Percentiles rank a stretch among this genome's conserved stretches.
phyloP scores from a whole-genome alignment of 1,284 basidiomycete species.

The Ceratobasidium sp. region DNA sequence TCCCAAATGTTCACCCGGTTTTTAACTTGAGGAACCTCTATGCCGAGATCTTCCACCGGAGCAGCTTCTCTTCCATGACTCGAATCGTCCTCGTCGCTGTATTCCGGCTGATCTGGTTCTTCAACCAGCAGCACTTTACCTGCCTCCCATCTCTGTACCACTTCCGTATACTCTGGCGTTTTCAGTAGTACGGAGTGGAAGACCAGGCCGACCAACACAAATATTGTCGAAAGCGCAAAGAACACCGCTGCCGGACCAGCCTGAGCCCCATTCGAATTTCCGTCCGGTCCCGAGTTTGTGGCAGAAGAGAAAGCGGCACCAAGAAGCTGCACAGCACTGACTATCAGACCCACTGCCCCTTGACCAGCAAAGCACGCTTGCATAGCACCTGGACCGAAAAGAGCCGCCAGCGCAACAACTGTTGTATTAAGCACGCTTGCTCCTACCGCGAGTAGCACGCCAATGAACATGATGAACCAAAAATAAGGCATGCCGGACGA shows the following conservation, averaged over 20 bases:
- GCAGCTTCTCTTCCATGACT: constrained; percentile 49
- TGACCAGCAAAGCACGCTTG: constrained; percentile 36
- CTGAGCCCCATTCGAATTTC: constrained; percentile 49
- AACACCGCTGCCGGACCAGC: constrained; percentile 61
- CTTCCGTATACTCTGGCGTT: constrained; percentile 38
- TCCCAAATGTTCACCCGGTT: constrained; percentile 51
- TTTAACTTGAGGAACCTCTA: constrained; percentile 55
- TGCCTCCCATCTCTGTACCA: constrained; percentile 43
- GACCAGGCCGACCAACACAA: constrained; percentile 32
- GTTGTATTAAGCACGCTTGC: constrained; percentile 54
- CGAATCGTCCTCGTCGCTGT: constrained; percentile 31
- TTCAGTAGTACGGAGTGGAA: constrained; percentile 38
- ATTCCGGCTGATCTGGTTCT: constrained; percentile 36
- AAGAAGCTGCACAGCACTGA: constrained; percentile 37
- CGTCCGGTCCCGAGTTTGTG: constrained; percentile 54
- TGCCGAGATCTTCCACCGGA: constrained; percentile 43
- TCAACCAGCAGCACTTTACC: constrained; percentile 35
- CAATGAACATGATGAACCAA: constrained; percentile 32
- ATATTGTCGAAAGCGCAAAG: constrained; percentile 43
- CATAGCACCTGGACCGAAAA: constrained; percentile 41
- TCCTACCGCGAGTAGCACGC: constrained; percentile 55
- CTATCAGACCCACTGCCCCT: constrained; percentile 39
- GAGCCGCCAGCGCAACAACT: constrained; percentile 46
- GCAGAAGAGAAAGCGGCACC: constrained; percentile 37
- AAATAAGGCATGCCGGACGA: constrained; percentile 29